Conservation (phyloP, 257 asterid genomes). For the Primulina eburnea region DNA sequence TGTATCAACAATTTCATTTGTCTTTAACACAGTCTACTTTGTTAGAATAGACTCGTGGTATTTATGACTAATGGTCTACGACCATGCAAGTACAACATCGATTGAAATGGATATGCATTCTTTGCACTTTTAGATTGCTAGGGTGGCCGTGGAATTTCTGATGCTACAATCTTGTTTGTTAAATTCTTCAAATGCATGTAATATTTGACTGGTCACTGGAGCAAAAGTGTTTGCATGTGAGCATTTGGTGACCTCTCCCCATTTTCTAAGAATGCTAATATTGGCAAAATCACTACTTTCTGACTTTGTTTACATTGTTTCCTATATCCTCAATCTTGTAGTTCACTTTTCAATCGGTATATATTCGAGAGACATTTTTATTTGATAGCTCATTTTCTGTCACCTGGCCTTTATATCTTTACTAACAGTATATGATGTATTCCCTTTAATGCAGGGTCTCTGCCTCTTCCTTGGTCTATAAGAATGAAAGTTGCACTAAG, state of each 20-base stretch:
- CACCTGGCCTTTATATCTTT: constrained; percentile 9
- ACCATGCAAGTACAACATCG: background rate
- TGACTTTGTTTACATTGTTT: background rate
- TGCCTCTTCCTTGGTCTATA: constrained; percentile 71
- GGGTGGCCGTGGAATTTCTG: background rate
- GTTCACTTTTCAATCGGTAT: background rate
- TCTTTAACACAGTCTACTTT: background rate
- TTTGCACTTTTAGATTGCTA: background rate
- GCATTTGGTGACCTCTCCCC: background rate
- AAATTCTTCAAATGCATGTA: background rate
- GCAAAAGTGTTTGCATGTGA: background rate
- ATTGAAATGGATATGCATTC: background rate
- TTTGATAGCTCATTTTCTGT: background rate
- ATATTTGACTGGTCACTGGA: background rate
- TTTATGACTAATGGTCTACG: background rate
- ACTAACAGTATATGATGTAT: background rate
- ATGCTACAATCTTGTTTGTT: background rate
- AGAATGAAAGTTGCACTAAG: constrained; percentile 71
- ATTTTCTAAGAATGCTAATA: background rate
- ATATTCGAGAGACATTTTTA: background rate
- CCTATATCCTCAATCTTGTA: constrained; percentile 1
- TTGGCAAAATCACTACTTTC: background rate
- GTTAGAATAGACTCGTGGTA: background rate
- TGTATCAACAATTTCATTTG: background rate
- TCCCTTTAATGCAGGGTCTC: constrained; percentile 42